These are phyloP conservation scores for Fagopyrum homotropicum DNA, from an alignment of 148 eudicot genomes.

Conservation along the genomic window DNA sequence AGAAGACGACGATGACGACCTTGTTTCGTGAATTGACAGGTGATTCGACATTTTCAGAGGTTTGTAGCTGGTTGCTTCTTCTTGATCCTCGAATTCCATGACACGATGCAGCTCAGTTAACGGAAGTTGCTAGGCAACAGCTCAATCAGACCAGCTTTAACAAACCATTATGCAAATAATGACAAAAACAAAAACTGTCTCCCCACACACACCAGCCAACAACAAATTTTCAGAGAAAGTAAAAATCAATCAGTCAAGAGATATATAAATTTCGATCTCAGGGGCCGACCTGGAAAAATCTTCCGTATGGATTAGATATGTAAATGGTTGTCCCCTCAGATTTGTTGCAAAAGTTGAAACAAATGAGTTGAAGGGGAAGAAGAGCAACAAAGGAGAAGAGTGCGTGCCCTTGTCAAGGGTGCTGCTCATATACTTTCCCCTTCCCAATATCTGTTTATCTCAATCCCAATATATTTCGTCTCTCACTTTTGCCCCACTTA, in stretches of 20 bases:
- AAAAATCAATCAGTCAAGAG: not conserved
- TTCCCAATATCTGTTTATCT: conserved; percentile 10
- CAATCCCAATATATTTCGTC: conserved; percentile 10
- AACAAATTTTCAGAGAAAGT: not conserved
- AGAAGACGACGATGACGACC: not conserved
- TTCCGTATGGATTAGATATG: not conserved
- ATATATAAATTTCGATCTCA: not conserved
- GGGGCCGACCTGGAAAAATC: not conserved
- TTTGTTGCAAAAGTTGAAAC: not conserved
- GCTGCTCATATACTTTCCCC: conserved; percentile 11
- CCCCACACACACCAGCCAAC: not conserved
- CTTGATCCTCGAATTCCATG: conserved; percentile 7
- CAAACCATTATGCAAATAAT: not conserved
- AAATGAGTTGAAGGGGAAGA: not conserved
- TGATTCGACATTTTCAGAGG: not conserved
- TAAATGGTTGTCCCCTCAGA: not conserved
- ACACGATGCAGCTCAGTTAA: not conserved
- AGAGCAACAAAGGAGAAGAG: not conserved
- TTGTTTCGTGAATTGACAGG: not conserved
- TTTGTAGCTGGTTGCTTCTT: not conserved
- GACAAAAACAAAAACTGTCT: not conserved
- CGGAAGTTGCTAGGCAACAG: not conserved
- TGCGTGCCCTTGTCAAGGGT: not conserved
- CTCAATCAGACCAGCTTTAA: conserved; percentile 3
- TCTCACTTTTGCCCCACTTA: not conserved